A percentile compares a stretch with the other conserved stretches of the same genome.
phyloP scores from a whole-genome alignment of 2,329 filamentous ascomycete genomes.

The Endothia cerciana region DNA sequence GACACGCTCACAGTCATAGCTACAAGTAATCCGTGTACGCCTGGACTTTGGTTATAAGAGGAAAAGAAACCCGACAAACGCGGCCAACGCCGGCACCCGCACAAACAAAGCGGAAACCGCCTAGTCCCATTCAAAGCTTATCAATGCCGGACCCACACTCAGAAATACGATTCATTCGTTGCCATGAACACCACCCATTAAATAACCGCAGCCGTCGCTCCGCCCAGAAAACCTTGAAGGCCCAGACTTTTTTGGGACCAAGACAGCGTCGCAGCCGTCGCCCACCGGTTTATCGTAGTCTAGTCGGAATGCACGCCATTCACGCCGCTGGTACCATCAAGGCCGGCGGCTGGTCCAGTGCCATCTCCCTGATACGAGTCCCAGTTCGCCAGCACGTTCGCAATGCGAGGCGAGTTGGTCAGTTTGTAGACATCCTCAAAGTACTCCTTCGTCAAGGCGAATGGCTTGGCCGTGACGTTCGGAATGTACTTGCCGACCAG shows the following conservation, averaged over 20 bases:
- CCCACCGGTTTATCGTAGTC: background rate
- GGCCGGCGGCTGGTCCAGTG: slow-evolving; percentile 31
- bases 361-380: slow-evolving; percentile 68
- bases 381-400: slow-evolving; percentile 84
- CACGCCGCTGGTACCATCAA: slow-evolving; percentile 18
- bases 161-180: slow-evolving; percentile 21
- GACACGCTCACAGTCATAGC: slow-evolving; percentile 12
- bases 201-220: slow-evolving; percentile 6
- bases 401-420: slow-evolving; percentile 82
- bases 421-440: slow-evolving; percentile 98
- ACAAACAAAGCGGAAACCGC: slow-evolving; percentile 18
- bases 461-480: slow-evolving; percentile 95
- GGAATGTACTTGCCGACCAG: slow-evolving; percentile 98
- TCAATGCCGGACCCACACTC: slow-evolving; percentile 17
- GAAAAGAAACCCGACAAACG: slow-evolving; percentile 17
- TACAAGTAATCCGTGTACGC: slow-evolving; percentile 18
- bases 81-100: slow-evolving; percentile 29
- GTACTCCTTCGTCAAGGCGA: slow-evolving; percentile 96
- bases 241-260: background rate
- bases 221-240: background rate
- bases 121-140: slow-evolving; percentile 20
- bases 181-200: slow-evolving; percentile 13
- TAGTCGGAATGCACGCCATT: slow-evolving; percentile 26
- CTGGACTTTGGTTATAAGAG: background rate
- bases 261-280: background rate